A percentile compares a stretch with the other conserved stretches of the same genome.
Conservation (phyloP, 139 green algal genomes). For the Trebouxia sp. region DNA sequence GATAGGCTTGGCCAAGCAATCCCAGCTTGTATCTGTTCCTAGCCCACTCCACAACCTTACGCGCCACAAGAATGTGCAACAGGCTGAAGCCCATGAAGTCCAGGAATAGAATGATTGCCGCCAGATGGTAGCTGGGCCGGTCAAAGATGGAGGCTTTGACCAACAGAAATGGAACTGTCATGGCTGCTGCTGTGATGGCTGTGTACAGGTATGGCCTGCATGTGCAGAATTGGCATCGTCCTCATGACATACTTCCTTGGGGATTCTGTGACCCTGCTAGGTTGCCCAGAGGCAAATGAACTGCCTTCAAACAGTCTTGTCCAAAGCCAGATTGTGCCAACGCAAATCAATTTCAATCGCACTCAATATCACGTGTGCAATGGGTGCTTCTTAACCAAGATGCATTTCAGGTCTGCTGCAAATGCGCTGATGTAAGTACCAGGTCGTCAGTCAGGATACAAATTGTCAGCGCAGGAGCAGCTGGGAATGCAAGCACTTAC, state of each 20-base stretch:
- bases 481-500: constrained; percentile 20
- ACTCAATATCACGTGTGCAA: too few relatives aligned
- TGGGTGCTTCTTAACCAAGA: too few relatives aligned
- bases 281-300: background rate
- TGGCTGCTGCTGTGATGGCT: constrained; percentile 45
- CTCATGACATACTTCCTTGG: too few relatives aligned
- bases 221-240: too few relatives aligned
- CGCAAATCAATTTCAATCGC: too few relatives aligned
- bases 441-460: too few relatives aligned
- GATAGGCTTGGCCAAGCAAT: constrained; percentile 56
- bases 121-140: constrained; percentile 22
- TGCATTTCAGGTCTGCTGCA: too few relatives aligned
- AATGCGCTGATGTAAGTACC: too few relatives aligned
- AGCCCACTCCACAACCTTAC: constrained; percentile 54
- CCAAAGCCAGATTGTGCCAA: too few relatives aligned
- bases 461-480: too few relatives aligned
- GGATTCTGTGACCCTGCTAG: background rate
- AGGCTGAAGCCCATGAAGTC: constrained; percentile 49
- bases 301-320: too few relatives aligned
- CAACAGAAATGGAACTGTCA: constrained; percentile 50
- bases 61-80: constrained; percentile 40
- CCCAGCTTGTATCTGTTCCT: constrained; percentile 63
- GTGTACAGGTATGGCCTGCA: constrained; percentile 61
- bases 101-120: constrained; percentile 44
- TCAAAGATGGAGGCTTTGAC: constrained; percentile 50